Base-by-base conservation (phyloP, 2,329 filamentous ascomycete species). In the Pseudocercospora pini-densiflorae region DNA sequence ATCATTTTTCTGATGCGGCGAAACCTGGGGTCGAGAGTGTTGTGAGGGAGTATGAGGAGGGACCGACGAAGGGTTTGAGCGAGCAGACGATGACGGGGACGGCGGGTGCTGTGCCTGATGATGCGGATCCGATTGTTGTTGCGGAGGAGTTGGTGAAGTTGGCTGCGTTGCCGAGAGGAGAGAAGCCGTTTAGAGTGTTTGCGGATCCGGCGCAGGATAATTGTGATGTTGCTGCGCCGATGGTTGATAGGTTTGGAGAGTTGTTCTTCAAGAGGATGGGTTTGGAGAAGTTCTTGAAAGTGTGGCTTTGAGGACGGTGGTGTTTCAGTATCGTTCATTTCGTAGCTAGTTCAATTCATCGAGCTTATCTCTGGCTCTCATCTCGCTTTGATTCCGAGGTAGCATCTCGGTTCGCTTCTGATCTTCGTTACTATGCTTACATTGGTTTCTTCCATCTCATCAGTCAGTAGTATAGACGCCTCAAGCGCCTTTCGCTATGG, bases 371-470 rank as follows among this genome's bases (percentile, higher is more conserved):
- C 8, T 53, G 27, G 55, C 36, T 59, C 65, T 61, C 65, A 64
- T 67, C 65, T 29, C 61, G 65, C 65, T 64, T 67, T 63, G 61
- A 33, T 64, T 67, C 59, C 65, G 65, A 67, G 65, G 65, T 67
- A 67, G 65, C 65, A 59, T 67, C 65, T 67, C 65, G 65, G 61
- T 65, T 49, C 58, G 36, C 54, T 57, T 27, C 24, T 51, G 58
- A 43, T 21, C 36, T 53, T 59, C 61, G 51, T 64, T 31, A 61
- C 65, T 67, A 64, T 67, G 49, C 65, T 53, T 67, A 62, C 61
- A 64, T 10, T 33, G 53, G 10, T 57, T 10, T 23, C 53, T 33
- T 43, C 61, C 43, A 16, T 47, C 31, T 21, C 27, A 61, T 51
- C 12, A 14, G 29, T 59, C 33, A 27, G 27, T 36, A 23, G 24